phyloP scores from a whole-genome alignment of 805 yeast genomes.

The Hanseniaspora vineae region DNA sequence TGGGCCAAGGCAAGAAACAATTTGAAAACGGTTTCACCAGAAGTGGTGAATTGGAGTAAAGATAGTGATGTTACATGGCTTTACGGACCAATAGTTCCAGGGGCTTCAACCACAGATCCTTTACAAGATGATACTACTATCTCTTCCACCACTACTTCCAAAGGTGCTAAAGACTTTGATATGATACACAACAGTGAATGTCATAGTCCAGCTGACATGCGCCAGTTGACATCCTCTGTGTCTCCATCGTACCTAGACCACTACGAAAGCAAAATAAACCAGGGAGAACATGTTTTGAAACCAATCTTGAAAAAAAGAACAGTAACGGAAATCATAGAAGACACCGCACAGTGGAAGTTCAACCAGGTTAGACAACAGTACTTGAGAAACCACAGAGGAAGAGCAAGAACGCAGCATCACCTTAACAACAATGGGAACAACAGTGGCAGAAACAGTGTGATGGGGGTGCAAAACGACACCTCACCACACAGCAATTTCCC shows the following conservation, averaged over 20 bases:
- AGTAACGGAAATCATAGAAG: conserved; percentile 55
- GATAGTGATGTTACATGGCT: conserved; percentile 97
- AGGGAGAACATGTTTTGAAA: conserved; percentile 32
- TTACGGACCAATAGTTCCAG: conserved; percentile 62
- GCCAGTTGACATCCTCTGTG: no score
- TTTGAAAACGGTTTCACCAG: conserved; percentile 75
- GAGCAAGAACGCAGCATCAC: conserved; percentile 5
- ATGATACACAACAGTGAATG: no score
- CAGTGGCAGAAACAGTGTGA: background rate
- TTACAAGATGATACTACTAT: no score
- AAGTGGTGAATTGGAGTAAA: conserved; percentile 88
- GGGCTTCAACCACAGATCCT: conserved; percentile 5
- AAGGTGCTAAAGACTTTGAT: no score
- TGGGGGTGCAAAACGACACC: background rate
- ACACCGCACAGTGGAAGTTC: conserved; percentile 25
- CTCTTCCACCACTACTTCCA: no score
- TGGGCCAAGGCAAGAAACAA: conserved; percentile 89
- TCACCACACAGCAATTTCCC: background rate
- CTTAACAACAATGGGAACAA: background rate
- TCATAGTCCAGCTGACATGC: no score
- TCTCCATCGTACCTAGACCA: no score
- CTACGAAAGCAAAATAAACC: no score
- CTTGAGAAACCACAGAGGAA: conserved; percentile 88
- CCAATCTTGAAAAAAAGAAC: conserved; percentile 84
- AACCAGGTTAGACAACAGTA: conserved; percentile 55